Evolutionary conservation across 306 rosid genomes (phyloP), one percentile per base, ranked within the genome.

Genomic region (Gleditsia sinensis): DNA sequence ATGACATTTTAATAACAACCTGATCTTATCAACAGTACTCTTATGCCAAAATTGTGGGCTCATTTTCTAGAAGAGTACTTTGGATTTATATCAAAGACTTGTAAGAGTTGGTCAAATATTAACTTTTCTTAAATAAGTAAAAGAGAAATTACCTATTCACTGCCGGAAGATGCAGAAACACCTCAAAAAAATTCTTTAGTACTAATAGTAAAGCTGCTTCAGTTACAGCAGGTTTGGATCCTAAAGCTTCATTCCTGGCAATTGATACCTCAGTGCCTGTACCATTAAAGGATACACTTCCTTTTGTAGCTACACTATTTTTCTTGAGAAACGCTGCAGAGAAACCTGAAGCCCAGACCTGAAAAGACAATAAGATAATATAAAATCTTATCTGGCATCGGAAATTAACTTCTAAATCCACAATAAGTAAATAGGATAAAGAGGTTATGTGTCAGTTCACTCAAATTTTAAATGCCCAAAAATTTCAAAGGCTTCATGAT

Each of bases 341-440:
- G 91, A 95, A 95, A 75, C 99, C 99, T 39, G 97, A 95, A 55
- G 99, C 99, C 97, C 97, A 95, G 32, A 95, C 97, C 99, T 95
- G 77, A 39, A 64, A 57, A 66, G 57, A 71, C 36, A 67, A 80
- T 24, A 71, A 75, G 46, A 64, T 28, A 68, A 40, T 68, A 27
- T 39, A 66, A 69, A 11, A 30, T 54, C 59, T 24, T 49, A 19
- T 37, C 39, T 11, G 33, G 61, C 67, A 84, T 61, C 45, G 50
- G 75, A 61, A 61, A 5, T 61, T 28, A 34, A 51, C 53, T 42
- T 39, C 33, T 9, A 59, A 42, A 48, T 68, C 33, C 65, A 19
- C 43, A 48, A 33, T 19, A 25, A 36, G 58, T 12, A 9, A 70
- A 57, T 39, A 75, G 34, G 48, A 54, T 8, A 61, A n/a, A 78